Evolutionary conservation across 768 basidiomycete species (phyloP), one percentile per base, ranked within the genome.

Genomic region (Inosperma sp.): DNA sequence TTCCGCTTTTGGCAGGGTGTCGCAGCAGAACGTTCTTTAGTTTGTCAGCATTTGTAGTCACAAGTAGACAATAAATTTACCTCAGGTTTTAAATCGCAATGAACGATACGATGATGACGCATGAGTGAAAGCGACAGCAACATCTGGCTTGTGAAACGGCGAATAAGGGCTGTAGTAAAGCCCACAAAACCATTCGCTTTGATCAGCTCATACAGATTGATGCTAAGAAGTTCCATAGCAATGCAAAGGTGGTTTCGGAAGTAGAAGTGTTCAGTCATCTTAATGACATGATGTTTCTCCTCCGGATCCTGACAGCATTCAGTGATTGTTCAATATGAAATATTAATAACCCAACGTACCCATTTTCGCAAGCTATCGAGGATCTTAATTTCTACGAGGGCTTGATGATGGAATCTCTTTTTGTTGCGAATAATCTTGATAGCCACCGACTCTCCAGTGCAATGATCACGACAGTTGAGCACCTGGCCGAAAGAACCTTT

Each of bases 401-500:
- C 96, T 67, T 98, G 96, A 61, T 95, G 91, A 66, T 98, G 94
- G 74, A 98, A 98, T 41, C 96, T 80, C 69, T 98, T 97, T 77
- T 97, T 98, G 75, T 98, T 98, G 33, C 96, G 84, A 60, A 99
- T 98, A 55, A 99, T 98, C 77, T 99, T 99, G 72, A 99, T 84
- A 14, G 96, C 96, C 8, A 98, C 91, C n/a, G 92, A 93, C 60
- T 89, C 81, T 8, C 96, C 96, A 10, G 93, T 93, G 62, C 82
- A 84, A 64, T 98, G 91, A 69, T 98, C 96, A 34, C 95, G 84
- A 67, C 95, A 97, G 63, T 90, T 86, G 16, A 97, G 68, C 12
- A 99, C 96, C 65, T 98, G 96, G 14, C 96, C 96, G 59, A 99
- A 99, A 7, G 95, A 97, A 33, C 96, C 96, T 70, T 98, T 98